These are phyloP conservation scores for Rhodotorula graminis DNA, from an alignment of 768 basidiomycete species.

Conservation along the genomic window DNA sequence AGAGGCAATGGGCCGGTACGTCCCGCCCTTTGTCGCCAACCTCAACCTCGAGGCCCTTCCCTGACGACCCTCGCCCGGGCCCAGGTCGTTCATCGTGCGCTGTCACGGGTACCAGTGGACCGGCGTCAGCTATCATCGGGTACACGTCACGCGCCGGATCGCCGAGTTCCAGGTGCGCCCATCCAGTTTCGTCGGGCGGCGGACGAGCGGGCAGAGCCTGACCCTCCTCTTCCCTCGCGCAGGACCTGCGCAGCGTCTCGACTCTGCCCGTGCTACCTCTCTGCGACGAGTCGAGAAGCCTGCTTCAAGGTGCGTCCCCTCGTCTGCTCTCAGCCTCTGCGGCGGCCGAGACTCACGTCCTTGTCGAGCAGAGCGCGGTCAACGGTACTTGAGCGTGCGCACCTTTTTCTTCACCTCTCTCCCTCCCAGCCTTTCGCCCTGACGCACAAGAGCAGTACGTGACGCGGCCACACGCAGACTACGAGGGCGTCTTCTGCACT, in stretches of 20 bases:
- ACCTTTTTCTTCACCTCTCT: too few species aligned
- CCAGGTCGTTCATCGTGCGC: background rate
- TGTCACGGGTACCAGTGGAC: constrained; percentile 7
- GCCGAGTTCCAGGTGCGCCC: background rate
- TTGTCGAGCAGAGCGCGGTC: background rate
- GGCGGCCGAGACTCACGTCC: background rate
- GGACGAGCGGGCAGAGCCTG: too few species aligned
- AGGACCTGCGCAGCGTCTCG: background rate
- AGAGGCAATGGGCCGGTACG: constrained; percentile 1
- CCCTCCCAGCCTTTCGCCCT: background rate
- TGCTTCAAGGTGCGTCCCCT: background rate
- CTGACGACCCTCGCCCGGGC: too few species aligned
- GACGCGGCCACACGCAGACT: background rate
- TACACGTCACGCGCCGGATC: background rate
- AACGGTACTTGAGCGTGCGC: background rate
- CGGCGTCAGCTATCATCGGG: background rate
- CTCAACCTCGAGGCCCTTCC: background rate
- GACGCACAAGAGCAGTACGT: background rate
- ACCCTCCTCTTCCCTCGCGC: background rate
- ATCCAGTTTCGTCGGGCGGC: too few species aligned
- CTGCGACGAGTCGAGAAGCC: background rate
- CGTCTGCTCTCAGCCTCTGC: too few species aligned
- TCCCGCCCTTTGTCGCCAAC: too few species aligned
- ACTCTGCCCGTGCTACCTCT: background rate
- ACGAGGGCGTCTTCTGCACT: constrained; percentile 13